phyloP scores from a whole-genome alignment of 1,284 basidiomycete species.

The Neolentinus lepideus region DNA sequence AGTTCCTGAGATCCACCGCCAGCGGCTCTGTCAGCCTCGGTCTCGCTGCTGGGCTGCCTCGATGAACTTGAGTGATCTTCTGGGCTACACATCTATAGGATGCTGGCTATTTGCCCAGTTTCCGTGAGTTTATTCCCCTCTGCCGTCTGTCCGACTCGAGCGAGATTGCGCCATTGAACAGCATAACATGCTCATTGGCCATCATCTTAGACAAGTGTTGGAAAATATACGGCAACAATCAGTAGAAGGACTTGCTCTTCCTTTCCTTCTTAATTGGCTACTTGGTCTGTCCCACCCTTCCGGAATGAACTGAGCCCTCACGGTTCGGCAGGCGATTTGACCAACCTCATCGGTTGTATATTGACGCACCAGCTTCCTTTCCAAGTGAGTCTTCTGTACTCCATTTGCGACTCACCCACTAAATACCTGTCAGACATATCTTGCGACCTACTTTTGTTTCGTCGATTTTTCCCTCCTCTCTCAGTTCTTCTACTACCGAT shows the following conservation, averaged over 20 bases:
- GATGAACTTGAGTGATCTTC: constrained; percentile 28
- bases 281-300: constrained; percentile 47
- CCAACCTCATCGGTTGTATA: constrained; percentile 86
- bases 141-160: background rate
- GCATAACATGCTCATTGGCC: constrained; percentile 5
- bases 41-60: background rate
- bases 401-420: constrained; percentile 5
- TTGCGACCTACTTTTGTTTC: constrained; percentile 82
- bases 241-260: constrained; percentile 81
- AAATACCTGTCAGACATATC: constrained; percentile 57
- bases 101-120: constrained; percentile 91
- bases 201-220: constrained; percentile 58
- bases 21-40: background rate
- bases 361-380: constrained; percentile 92
- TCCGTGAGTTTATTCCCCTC: constrained; percentile 54
- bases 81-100: constrained; percentile 76
- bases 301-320: constrained; percentile 19
- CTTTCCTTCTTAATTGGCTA: constrained; percentile 88
- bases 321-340: constrained; percentile 64
- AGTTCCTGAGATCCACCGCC: background rate
- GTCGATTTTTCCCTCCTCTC: constrained; percentile 68
- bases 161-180: background rate
- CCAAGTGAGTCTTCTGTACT: constrained; percentile 52
- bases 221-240: constrained; percentile 73
- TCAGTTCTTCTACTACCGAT: constrained; percentile 75